A percentile compares a stretch with the other conserved stretches of the same genome.
Conservation (phyloP, 2,329 filamentous ascomycete genomes). For the Aspergillus quadrilineatus region DNA sequence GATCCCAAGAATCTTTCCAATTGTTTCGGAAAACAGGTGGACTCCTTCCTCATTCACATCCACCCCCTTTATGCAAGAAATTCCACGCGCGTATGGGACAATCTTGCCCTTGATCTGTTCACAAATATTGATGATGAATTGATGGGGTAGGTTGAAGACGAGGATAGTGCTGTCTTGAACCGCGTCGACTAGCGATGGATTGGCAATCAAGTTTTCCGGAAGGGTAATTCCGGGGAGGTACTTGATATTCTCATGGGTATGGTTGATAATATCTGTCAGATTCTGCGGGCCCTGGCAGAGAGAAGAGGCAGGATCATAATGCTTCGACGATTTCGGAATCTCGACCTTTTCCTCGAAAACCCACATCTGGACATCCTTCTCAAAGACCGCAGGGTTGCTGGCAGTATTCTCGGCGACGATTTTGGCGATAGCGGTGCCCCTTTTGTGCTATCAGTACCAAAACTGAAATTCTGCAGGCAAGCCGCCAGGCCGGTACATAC, state of each 20-base stretch:
- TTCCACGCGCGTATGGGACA: constrained; percentile 84
- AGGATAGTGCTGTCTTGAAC: constrained; percentile 84
- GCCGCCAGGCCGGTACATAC: constrained; percentile 48
- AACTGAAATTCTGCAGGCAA: background rate
- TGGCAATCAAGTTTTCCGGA: constrained; percentile 64
- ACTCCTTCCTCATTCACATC: constrained; percentile 85
- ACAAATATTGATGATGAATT: constrained; percentile 84
- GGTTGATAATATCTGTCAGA: constrained; percentile 88
- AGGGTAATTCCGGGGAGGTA: constrained; percentile 88
- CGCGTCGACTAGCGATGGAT: constrained; percentile 58
- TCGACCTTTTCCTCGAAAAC: constrained; percentile 91
- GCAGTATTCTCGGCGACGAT: constrained; percentile 91
- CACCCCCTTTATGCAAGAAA: constrained; percentile 98
- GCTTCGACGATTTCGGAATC: constrained; percentile 67
- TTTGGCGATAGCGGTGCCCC: constrained; percentile 96
- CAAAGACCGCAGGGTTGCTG: constrained; percentile 75
- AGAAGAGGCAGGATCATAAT: constrained; percentile 80
- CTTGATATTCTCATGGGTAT: constrained; percentile 92
- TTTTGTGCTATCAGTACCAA: constrained; percentile 79
- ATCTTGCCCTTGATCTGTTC: constrained; percentile 83
- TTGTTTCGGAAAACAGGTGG: constrained; percentile 89
- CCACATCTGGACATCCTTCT: constrained; percentile 95
- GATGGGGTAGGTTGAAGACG: constrained; percentile 93
- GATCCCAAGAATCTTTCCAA: constrained; percentile 85
- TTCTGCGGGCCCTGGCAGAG: constrained; percentile 71